These are phyloP conservation scores for Pontederia paniculata DNA, from an alignment of 176 grass and related monocot species.

Conservation along the genomic window DNA sequence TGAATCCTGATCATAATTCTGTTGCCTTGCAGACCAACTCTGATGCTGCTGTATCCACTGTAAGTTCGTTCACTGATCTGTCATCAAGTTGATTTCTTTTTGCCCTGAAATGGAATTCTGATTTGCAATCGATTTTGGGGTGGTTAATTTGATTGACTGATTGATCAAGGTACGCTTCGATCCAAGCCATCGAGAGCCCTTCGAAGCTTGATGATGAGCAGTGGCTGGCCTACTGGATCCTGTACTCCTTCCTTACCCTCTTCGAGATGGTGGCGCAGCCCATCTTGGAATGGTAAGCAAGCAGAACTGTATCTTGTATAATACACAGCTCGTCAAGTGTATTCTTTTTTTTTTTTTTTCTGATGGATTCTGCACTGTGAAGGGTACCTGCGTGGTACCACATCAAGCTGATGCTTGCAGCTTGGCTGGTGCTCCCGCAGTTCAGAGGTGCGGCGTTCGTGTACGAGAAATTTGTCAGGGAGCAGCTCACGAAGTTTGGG, in stretches of 20 bases:
- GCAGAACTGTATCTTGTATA: no score
- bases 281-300: constrained; percentile 53
- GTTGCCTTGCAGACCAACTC: constrained; percentile 33
- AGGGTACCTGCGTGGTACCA: constrained; percentile 77
- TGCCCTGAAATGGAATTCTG: no score
- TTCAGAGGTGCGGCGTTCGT: constrained; percentile 74
- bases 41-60: constrained; percentile 69
- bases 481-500: constrained; percentile 43
- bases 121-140: no score
- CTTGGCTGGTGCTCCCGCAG: constrained; percentile 74
- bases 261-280: constrained; percentile 63
- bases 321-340: no score
- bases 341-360: no score
- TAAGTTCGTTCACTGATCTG: constrained; percentile 18
- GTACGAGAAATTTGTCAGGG: constrained; percentile 68
- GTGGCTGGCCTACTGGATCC: constrained; percentile 85
- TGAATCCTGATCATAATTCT: not conserved
- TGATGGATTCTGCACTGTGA: no score
- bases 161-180: constrained; percentile 36
- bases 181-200: constrained; percentile 69
- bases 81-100: not conserved
- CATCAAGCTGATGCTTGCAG: constrained; percentile 61
- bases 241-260: constrained; percentile 79
- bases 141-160: no score
- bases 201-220: constrained; percentile 71